phyloP scores from a whole-genome alignment of 371 early-diverging fungal genomes.

The Syncephalis fuscata region DNA sequence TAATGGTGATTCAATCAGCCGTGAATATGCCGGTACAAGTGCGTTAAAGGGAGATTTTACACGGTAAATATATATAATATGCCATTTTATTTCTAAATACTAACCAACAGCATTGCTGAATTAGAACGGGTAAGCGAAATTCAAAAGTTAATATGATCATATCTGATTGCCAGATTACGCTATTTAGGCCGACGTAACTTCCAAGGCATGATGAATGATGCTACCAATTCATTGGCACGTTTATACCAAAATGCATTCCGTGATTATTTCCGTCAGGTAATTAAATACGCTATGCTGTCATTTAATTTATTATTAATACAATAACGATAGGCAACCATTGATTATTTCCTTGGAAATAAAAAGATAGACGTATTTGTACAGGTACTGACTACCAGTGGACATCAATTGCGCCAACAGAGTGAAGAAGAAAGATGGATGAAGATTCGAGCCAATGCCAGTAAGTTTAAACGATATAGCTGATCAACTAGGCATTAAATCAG shows the following conservation, averaged over 20 bases:
- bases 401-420: constrained; percentile 26
- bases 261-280: constrained; percentile 33
- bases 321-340: constrained; percentile 9
- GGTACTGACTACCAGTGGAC: constrained; percentile 12
- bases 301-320: constrained; percentile 11
- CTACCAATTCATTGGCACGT: constrained; percentile 44
- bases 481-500: too few species aligned
- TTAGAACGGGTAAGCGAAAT: constrained; percentile 53
- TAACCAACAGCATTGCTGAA: too few species aligned
- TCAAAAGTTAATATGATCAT: too few species aligned
- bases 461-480: not conserved
- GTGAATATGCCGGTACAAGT: constrained; percentile 95
- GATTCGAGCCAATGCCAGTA: constrained; percentile 13
- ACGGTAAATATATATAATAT: constrained; percentile 47
- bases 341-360: constrained; percentile 18
- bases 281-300: too few species aligned
- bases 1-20: constrained; percentile 87
- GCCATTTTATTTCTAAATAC: constrained; percentile 37
- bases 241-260: constrained; percentile 53
- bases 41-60: constrained; percentile 90
- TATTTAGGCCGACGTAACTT: constrained; percentile 72
- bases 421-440: constrained; percentile 26
- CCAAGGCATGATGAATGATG: constrained; percentile 57
- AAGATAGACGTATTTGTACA: constrained; percentile 16
- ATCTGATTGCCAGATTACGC: too few species aligned